phyloP scores from a whole-genome alignment of 2,329 filamentous ascomycete genomes.

The Fusarium poae region DNA sequence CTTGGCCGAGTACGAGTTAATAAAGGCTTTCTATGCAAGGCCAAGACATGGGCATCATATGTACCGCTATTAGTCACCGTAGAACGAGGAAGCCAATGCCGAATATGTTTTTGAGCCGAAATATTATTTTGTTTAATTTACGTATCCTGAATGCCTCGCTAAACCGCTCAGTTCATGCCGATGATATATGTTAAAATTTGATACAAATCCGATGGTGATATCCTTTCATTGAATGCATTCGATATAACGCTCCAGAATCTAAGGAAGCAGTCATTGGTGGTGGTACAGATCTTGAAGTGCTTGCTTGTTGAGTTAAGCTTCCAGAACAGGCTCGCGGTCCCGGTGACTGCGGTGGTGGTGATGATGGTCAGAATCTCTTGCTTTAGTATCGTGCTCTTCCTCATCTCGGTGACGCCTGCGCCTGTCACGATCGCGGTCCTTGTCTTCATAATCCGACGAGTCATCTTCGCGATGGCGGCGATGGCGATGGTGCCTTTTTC shows the following conservation, averaged over 20 bases:
- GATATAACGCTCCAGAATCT: conserved; percentile 30
- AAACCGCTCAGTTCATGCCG: conserved; percentile 31
- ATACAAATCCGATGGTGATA: conserved; percentile 20
- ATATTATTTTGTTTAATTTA: conserved; percentile 25
- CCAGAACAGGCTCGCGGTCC: conserved; percentile 48
- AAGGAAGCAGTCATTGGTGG: conserved; percentile 4
- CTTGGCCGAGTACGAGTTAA: not conserved
- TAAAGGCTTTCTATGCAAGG: not conserved
- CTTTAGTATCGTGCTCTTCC: conserved; percentile 47
- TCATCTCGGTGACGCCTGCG: conserved; percentile 50
- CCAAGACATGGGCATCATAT: not conserved
- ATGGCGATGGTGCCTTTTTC: conserved; percentile 42
- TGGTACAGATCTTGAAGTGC: not conserved
- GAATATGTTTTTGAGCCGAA: conserved; percentile 2
- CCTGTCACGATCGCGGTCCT: conserved; percentile 55
- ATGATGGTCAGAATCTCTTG: conserved; percentile 52
- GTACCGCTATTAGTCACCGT: not conserved
- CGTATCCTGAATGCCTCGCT: conserved; percentile 35
- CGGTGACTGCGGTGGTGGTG: conserved; percentile 53
- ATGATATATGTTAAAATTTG: conserved; percentile 29
- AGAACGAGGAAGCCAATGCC: not conserved
- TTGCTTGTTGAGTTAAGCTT: conserved; percentile 25
- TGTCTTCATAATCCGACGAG: conserved; percentile 51
- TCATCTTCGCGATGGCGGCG: conserved; percentile 47
- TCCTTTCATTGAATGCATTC: conserved; percentile 16